Conservation (phyloP, 352 stramenopile species). For the Chrysophaeum taylorii region DNA sequence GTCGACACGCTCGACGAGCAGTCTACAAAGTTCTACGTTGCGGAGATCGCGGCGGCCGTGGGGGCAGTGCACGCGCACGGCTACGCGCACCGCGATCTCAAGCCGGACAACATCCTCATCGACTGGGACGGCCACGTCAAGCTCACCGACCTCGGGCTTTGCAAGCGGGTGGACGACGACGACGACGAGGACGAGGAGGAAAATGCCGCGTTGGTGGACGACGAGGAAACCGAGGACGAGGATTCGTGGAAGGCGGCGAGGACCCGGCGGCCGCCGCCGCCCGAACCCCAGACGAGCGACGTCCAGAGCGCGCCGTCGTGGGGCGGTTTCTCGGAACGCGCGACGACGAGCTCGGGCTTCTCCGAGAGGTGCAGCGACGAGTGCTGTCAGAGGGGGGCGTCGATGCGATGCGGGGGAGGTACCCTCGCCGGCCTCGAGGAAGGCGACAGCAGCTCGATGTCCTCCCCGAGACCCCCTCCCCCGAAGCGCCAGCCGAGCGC, state of each 20-base stretch:
- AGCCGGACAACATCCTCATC: conserved; percentile 86
- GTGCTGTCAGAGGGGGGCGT: too few species aligned
- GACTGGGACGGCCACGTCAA: conserved; percentile 95
- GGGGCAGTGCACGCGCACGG: conserved; percentile 91
- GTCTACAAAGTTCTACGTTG: conserved; percentile 87
- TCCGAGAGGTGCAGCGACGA: neutral
- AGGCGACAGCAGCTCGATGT: neutral
- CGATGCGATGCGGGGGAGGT: neutral
- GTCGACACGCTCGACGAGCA: conserved; percentile 87
- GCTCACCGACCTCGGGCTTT: conserved; percentile 94
- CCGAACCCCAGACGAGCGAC: too few species aligned
- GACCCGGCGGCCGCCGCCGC: too few species aligned
- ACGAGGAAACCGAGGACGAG: conserved; percentile 25
- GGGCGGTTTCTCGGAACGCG: too few species aligned
- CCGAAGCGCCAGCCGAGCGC: conserved; percentile 5
- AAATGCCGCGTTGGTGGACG: neutral
- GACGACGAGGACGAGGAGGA: neutral
- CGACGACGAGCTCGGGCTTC: neutral
- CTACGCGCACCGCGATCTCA: conserved; percentile 98
- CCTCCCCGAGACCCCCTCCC: neutral
- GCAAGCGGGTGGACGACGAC: conserved; percentile 84
- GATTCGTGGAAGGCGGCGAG: conserved; percentile 17
- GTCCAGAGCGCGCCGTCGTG: too few species aligned
- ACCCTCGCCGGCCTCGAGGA: neutral
- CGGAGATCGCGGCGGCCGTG: conserved; percentile 94